Evolutionary conservation across 495 filamentous ascomycete species (phyloP).

Genomic region (Penicillium argentinense): DNA sequence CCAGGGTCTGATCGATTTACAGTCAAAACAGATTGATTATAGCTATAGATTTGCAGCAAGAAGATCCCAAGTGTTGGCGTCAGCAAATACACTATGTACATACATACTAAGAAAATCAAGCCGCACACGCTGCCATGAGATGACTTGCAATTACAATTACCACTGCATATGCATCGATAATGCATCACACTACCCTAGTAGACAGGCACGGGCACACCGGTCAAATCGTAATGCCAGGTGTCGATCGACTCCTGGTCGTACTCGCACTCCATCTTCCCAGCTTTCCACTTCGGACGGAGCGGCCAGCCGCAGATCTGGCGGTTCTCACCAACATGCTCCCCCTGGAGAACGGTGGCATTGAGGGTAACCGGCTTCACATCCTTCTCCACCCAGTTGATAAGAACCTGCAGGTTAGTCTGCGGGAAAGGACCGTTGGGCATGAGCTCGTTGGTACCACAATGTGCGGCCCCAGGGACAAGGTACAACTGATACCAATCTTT

Average conservation of each 20-base stretch:
- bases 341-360: slow-evolving; percentile 33
- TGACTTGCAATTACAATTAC: no score
- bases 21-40: no score
- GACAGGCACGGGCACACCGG: slow-evolving; percentile 24
- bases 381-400: slow-evolving; percentile 55
- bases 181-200: no score
- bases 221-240: slow-evolving; percentile 36
- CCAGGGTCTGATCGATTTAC: no score
- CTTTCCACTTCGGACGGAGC: slow-evolving; percentile 42
- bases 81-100: no score
- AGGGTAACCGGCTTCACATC: slow-evolving; percentile 38
- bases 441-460: slow-evolving; percentile 42
- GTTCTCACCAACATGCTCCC: slow-evolving; percentile 34
- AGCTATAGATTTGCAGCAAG: no score
- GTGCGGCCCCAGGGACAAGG: slow-evolving; percentile 51
- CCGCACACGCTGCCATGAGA: no score
- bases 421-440: slow-evolving; percentile 48
- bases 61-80: no score
- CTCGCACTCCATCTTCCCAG: slow-evolving; percentile 35
- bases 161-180: no score
- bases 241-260: slow-evolving; percentile 42
- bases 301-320: slow-evolving; percentile 47
- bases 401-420: slow-evolving; percentile 35
- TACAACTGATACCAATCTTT: slow-evolving; percentile 54
- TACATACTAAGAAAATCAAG: no score